Evolutionary conservation across 2,329 filamentous ascomycete species (phyloP).

Genomic region (Fusarium sp.): DNA sequence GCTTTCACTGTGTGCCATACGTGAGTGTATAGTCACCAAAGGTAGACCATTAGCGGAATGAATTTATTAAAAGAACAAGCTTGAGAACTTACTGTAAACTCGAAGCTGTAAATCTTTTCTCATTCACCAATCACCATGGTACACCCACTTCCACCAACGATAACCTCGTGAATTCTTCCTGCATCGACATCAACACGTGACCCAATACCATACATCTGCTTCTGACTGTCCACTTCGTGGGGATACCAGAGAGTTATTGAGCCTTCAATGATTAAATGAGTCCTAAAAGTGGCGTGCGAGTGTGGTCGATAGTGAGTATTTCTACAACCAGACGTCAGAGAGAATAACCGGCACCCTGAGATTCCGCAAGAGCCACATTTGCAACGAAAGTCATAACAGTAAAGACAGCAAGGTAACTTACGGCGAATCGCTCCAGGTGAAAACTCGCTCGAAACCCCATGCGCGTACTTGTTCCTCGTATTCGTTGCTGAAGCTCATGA

Average conservation of each 20-base stretch:
- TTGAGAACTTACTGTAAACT: background rate
- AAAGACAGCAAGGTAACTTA: slow-evolving; percentile 56
- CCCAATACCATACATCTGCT: slow-evolving; percentile 70
- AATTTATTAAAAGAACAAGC: background rate
- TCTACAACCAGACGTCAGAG: slow-evolving; percentile 54
- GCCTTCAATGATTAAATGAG: slow-evolving; percentile 75
- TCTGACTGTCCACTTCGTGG: slow-evolving; percentile 65
- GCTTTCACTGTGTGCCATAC: background rate
- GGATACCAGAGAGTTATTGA: slow-evolving; percentile 76
- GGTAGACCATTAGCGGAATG: background rate
- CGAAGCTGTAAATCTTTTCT: background rate
- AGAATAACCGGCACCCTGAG: slow-evolving; percentile 6
- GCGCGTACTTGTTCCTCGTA: slow-evolving; percentile 71
- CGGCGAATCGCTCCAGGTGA: slow-evolving; percentile 79
- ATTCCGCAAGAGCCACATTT: slow-evolving; percentile 5
- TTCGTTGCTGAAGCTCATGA: slow-evolving; percentile 47
- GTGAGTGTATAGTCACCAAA: background rate
- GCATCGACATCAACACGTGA: slow-evolving; percentile 76
- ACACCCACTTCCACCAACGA: slow-evolving; percentile 74
- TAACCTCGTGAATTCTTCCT: slow-evolving; percentile 74
- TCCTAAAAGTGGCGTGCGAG: slow-evolving; percentile 72
- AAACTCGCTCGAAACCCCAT: slow-evolving; percentile 78
- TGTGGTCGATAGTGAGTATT: slow-evolving; percentile 78
- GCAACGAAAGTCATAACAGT: background rate
- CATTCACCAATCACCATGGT: slow-evolving; percentile 75